These are phyloP conservation scores for Sporisorium graminicola DNA, from an alignment of 1,284 basidiomycete genomes.

Conservation along the genomic window DNA sequence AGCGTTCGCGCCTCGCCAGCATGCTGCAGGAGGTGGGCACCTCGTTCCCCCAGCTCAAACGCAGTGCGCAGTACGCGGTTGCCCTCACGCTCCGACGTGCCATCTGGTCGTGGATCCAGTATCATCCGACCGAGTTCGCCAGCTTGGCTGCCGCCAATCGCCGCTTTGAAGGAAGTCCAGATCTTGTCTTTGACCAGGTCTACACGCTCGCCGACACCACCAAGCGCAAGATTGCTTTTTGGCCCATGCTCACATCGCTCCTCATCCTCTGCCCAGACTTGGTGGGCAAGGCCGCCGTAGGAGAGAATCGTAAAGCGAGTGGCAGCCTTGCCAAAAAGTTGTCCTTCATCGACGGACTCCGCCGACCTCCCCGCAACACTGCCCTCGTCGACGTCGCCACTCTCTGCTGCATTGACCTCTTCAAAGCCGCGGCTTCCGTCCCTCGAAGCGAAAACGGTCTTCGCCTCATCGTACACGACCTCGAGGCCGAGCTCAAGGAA, in stretches of 20 bases:
- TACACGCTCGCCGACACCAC: conserved; percentile 70
- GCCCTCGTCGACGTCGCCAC: conserved; percentile 76
- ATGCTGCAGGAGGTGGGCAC: conserved; percentile 79
- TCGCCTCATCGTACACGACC: conserved; percentile 74
- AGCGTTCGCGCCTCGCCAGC: conserved; percentile 67
- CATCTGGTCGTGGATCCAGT: conserved; percentile 92
- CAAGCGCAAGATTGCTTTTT: conserved; percentile 76
- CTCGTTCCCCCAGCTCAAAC: conserved; percentile 84
- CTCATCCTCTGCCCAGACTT: conserved; percentile 83
- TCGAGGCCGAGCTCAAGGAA: conserved; percentile 61
- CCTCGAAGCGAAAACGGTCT: conserved; percentile 76
- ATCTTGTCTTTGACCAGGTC: conserved; percentile 68
- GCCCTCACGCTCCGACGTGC: conserved; percentile 82
- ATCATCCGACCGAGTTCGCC: conserved; percentile 84
- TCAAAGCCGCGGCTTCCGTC: conserved; percentile 81
- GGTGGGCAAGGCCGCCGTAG: conserved; percentile 72
- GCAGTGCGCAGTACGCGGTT: conserved; percentile 80
- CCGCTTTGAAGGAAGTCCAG: conserved; percentile 67
- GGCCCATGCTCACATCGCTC: conserved; percentile 84
- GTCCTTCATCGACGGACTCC: conserved; percentile 71
- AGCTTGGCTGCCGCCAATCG: conserved; percentile 74
- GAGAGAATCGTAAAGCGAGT: conserved; percentile 66
- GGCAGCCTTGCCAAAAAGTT: conserved; percentile 70
- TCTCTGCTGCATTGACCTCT: conserved; percentile 83
- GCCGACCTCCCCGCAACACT: conserved; percentile 58